phyloP scores from a whole-genome alignment of 495 filamentous ascomycete genomes.

The Penicillium subrubescens region DNA sequence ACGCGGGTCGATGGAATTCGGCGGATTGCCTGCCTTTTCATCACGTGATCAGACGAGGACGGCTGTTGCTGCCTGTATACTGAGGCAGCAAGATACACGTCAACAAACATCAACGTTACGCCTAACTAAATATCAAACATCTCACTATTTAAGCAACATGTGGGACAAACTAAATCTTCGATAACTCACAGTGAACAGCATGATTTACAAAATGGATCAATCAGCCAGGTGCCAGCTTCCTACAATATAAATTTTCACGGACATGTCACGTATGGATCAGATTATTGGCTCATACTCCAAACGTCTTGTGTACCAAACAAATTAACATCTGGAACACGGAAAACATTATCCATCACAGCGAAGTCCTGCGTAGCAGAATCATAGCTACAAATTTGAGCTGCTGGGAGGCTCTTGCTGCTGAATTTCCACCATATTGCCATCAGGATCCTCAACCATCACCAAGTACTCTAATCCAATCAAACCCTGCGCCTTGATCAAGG shows the following conservation, averaged over 20 bases:
- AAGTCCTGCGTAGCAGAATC: not conserved
- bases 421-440: constrained; percentile 24
- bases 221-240: too few relatives aligned
- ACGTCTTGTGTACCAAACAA: not conserved
- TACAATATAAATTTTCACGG: too few relatives aligned
- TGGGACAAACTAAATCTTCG: too few relatives aligned
- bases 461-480: not conserved
- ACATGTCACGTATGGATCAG: too few relatives aligned
- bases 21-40: too few relatives aligned
- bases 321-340: not conserved
- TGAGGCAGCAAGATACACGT: not conserved
- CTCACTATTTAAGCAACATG: too few relatives aligned
- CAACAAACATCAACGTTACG: not conserved
- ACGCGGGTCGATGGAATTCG: constrained; percentile 30
- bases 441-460: not conserved
- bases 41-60: not conserved
- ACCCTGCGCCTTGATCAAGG: constrained; percentile 8
- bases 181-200: too few relatives aligned
- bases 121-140: too few relatives aligned
- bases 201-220: too few relatives aligned
- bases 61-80: not conserved
- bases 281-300: too few relatives aligned
- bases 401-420: constrained; percentile 18
- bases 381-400: not conserved
- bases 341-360: not conserved